Evolutionary conservation across 768 basidiomycete species (phyloP), one percentile per base, ranked within the genome.

Genomic region (Sarcomyxa edulis): DNA sequence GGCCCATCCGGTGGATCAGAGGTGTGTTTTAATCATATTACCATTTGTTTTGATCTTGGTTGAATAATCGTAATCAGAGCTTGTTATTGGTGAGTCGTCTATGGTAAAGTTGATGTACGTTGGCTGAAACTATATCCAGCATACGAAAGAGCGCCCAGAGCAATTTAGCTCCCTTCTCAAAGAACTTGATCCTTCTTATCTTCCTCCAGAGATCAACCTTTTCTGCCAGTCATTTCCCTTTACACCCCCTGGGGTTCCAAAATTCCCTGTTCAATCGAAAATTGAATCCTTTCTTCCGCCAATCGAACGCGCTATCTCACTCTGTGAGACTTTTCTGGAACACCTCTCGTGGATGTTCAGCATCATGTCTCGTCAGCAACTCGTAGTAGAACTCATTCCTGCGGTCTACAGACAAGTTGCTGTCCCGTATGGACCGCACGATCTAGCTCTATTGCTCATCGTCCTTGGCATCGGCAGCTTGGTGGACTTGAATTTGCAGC

Each of bases 261-360:
- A 49, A 4, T 44, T 47, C 12, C 47, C 60, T 6, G 59, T 71
- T 8, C 66, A 64, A 47, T 44, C 50, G 8, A 56, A 57, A 48
- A 73, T 75, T 39, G 66, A 72, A 50, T 54, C 60, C 1, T 69
- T 66, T 45, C 59, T 76, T 8, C 74, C 74, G 2, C 50, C 68
- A 3, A 45, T 67, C 6, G 56, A 65, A 32, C 63, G 64, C 23
- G 67, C 72, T 11, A 61, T 63, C 12, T 39, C 49, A 5, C 51
- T 75, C 23, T 71, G 68, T 47, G 66, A 74, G 28, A 69, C 62
- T 1, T 73, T 73, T 43, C 44, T 72, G 16, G 64, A 73, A 42
- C 65, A 72, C 41, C 53, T 70, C 24, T 68, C 71, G 11, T 74
- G 72, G 72, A 69, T 71, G 64, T 68, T 70, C 45, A 61, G 60